These are phyloP conservation scores for Yamadazyma songkhlaensis DNA, from an alignment of 1,139 yeast species.

Conservation along the genomic window DNA sequence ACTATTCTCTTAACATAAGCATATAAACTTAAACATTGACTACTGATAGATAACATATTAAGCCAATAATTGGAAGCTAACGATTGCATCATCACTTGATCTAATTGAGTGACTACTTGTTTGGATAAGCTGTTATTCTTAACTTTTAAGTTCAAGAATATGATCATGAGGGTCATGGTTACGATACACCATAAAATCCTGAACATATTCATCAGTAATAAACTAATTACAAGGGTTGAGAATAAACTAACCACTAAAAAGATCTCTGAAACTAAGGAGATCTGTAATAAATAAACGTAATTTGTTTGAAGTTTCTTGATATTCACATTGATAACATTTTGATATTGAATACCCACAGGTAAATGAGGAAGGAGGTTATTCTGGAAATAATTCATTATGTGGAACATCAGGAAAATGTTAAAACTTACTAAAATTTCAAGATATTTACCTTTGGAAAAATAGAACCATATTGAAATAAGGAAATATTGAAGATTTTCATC, in stretches of 20 bases:
- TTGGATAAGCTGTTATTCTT: slow-evolving; percentile 42
- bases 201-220: slow-evolving; percentile 5
- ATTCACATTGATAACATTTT: slow-evolving; percentile 20
- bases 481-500: slow-evolving; percentile 56
- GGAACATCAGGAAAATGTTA: slow-evolving; percentile 57
- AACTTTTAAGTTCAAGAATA: slow-evolving; percentile 46
- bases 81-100: slow-evolving; percentile 26
- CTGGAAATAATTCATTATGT: slow-evolving; percentile 50
- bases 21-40: too few species aligned
- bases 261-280: slow-evolving; percentile 49
- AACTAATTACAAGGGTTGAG: too few species aligned
- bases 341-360: slow-evolving; percentile 17
- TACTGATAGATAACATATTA: too few species aligned
- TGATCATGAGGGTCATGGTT: slow-evolving; percentile 24
- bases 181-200: slow-evolving; percentile 7
- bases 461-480: slow-evolving; percentile 38
- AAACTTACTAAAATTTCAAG: slow-evolving; percentile 50
- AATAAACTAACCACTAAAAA: slow-evolving; percentile 12
- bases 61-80: slow-evolving; percentile 16
- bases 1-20: too few species aligned
- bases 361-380: slow-evolving; percentile 22
- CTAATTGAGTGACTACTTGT: slow-evolving; percentile 38
- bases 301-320: slow-evolving; percentile 36
- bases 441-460: slow-evolving; percentile 27
- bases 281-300: slow-evolving; percentile 40